A percentile compares a stretch with the other conserved stretches of the same genome.
Evolutionary conservation across 2,329 filamentous ascomycete genomes (phyloP).

Genomic region (Ceratocystis ficicola): DNA sequence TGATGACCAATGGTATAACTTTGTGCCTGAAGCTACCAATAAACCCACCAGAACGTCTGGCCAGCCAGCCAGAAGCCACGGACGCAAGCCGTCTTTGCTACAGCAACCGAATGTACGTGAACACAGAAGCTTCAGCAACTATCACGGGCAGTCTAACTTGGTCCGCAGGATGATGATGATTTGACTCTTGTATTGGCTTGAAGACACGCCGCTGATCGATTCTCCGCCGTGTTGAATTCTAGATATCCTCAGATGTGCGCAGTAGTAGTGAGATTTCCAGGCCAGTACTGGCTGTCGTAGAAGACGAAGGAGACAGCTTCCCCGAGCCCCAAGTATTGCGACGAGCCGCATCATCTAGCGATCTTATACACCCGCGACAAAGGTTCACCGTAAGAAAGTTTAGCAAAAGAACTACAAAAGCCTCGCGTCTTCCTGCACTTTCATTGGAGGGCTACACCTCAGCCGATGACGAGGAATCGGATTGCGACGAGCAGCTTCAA

Average conservation of each 20-base stretch:
- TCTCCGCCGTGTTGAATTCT: slow-evolving; percentile 4
- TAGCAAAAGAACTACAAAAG: slow-evolving; percentile 13
- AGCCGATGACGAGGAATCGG: slow-evolving; percentile 26
- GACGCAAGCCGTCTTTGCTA: slow-evolving; percentile 57
- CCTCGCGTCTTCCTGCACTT: slow-evolving; percentile 16
- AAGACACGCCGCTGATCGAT: background rate
- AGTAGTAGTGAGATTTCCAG: slow-evolving; percentile 15
- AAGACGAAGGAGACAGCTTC: slow-evolving; percentile 44
- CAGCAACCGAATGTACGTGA: slow-evolving; percentile 49
- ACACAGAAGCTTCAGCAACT: slow-evolving; percentile 10
- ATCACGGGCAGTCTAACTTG: background rate
- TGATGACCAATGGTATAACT: slow-evolving; percentile 75
- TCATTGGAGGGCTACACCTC: slow-evolving; percentile 16
- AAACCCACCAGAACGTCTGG: slow-evolving; percentile 31
- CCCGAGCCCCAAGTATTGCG: slow-evolving; percentile 53
- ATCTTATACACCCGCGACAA: slow-evolving; percentile 1
- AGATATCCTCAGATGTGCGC: slow-evolving; percentile 9
- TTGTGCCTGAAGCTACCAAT: slow-evolving; percentile 50
- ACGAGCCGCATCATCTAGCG: slow-evolving; percentile 50
- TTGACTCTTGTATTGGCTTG: background rate
- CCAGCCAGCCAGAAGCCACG: slow-evolving; percentile 33
- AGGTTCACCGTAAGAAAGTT: background rate
- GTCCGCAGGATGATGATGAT: background rate
- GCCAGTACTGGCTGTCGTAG: slow-evolving; percentile 18
- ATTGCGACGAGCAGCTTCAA: slow-evolving; percentile 53